A percentile compares a stretch with the other conserved stretches of the same genome.
phyloP scores from a whole-genome alignment of 2,329 filamentous ascomycete genomes.

The Colletotrichum tanaceti region DNA sequence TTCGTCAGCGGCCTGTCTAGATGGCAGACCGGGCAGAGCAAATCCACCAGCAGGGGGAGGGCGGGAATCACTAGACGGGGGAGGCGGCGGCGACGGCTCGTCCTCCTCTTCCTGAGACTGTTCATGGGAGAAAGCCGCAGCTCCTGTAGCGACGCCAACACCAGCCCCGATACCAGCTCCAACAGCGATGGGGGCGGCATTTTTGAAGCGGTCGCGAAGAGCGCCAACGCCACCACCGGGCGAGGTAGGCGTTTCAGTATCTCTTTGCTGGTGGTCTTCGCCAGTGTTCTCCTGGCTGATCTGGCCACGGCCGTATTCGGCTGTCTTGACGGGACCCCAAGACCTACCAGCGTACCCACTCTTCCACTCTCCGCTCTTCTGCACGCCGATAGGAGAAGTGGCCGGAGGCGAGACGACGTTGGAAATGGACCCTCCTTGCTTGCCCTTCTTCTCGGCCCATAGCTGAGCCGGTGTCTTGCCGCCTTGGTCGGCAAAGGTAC shows the following conservation, averaged over 20 bases:
- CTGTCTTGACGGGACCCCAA: conserved; percentile 86
- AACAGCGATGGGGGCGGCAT: conserved; percentile 75
- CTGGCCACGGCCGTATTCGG: conserved; percentile 72
- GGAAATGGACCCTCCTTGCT: conserved; percentile 69
- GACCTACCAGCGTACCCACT: conserved; percentile 91
- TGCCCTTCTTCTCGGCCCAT: conserved; percentile 97
- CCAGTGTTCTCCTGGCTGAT: conserved; percentile 73
- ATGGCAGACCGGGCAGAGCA: conserved; percentile 81
- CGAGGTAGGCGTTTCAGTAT: conserved; percentile 63
- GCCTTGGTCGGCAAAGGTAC: conserved; percentile 92
- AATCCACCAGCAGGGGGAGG: conserved; percentile 81
- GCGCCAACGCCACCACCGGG: conserved; percentile 76
- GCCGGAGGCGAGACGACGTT: conserved; percentile 55
- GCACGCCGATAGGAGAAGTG: conserved; percentile 69
- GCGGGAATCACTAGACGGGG: conserved; percentile 66
- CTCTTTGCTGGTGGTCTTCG: conserved; percentile 55
- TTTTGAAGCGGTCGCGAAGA: conserved; percentile 85
- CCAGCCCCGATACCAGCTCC: conserved; percentile 43
- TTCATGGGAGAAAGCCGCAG: conserved; percentile 41
- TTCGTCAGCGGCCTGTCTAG: conserved; percentile 66
- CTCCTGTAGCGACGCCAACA: conserved; percentile 65
- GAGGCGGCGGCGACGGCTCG: conserved; percentile 61
- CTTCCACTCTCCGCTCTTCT: conserved; percentile 89
- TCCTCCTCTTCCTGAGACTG: conserved; percentile 49
- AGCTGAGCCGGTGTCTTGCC: conserved; percentile 97